A percentile compares a stretch with the other conserved stretches of the same genome.
Evolutionary conservation across 2,329 filamentous ascomycete species (phyloP).

Genomic region (Aspergillaceae sp.): DNA sequence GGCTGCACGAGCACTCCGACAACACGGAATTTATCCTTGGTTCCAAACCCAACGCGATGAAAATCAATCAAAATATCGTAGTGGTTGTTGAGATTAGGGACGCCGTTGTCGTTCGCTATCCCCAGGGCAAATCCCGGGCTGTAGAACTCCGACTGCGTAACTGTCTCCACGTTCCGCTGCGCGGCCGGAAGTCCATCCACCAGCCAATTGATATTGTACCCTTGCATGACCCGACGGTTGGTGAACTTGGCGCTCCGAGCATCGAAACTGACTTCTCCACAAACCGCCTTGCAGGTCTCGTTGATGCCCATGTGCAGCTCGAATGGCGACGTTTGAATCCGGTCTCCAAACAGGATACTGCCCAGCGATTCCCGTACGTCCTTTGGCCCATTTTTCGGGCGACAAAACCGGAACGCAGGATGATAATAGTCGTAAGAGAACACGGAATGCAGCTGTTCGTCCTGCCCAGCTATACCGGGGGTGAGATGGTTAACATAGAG

Average conservation of each 20-base stretch:
- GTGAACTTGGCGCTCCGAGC: constrained; percentile 65
- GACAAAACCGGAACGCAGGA: constrained; percentile 77
- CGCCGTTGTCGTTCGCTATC: constrained; percentile 42
- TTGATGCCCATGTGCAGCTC: constrained; percentile 79
- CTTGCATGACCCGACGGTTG: constrained; percentile 70
- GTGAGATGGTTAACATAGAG: constrained; percentile 90
- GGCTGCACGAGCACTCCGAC: constrained; percentile 89
- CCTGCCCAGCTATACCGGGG: constrained; percentile 66
- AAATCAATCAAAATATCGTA: constrained; percentile 93
- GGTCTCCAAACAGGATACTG: constrained; percentile 93
- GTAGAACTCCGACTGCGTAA: constrained; percentile 72
- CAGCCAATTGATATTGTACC: constrained; percentile 91
- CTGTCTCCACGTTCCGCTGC: constrained; percentile 67
- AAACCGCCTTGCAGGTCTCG: constrained; percentile 77
- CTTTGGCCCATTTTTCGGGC: constrained; percentile 65
- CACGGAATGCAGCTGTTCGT: constrained; percentile 80
- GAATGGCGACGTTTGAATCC: constrained; percentile 94
- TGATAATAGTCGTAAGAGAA: constrained; percentile 97
- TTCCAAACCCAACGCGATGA: constrained; percentile 58
- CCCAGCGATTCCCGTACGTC: constrained; percentile 82
- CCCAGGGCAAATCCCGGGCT: constrained; percentile 85
- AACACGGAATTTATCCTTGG: constrained; percentile 64
- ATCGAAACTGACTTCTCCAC: constrained; percentile 58
- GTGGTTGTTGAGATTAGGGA: constrained; percentile 75
- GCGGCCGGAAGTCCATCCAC: constrained; percentile 90